A percentile compares a stretch with the other conserved stretches of the same genome.
Conservation (phyloP, 2,329 filamentous ascomycete genomes). For the Xenosphaeropsis pyriputrescens region DNA sequence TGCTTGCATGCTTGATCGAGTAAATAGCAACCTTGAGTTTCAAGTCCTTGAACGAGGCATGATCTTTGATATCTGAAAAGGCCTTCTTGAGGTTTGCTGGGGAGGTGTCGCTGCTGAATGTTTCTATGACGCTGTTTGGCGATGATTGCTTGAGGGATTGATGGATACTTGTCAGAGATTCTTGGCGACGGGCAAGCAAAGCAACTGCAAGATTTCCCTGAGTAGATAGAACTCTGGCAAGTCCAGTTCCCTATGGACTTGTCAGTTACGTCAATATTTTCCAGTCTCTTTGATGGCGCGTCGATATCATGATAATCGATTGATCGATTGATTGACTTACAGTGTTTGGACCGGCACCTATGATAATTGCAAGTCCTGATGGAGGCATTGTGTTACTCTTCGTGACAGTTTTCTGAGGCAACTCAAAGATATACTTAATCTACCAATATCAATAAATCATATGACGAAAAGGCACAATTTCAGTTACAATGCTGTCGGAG, state of each 20-base stretch:
- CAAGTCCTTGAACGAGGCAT: constrained; percentile 29
- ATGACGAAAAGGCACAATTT: too few species aligned
- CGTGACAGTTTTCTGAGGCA: too few species aligned
- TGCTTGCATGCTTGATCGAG: constrained; percentile 37
- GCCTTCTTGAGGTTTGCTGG: constrained; percentile 28
- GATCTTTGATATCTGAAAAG: constrained; percentile 31
- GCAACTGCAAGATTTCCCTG: constrained; percentile 40
- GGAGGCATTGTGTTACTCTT: constrained; percentile 23
- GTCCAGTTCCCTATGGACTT: constrained; percentile 31
- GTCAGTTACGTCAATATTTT: not conserved
- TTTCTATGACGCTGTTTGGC: constrained; percentile 29
- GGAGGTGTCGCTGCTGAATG: constrained; percentile 34
- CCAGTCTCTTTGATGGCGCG: too few species aligned
- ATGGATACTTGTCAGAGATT: constrained; percentile 26
- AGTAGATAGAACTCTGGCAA: constrained; percentile 35
- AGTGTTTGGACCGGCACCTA: constrained; percentile 30
- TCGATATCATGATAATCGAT: too few species aligned
- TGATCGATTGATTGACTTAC: constrained; percentile 15
- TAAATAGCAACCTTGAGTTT: constrained; percentile 37
- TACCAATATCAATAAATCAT: too few species aligned
- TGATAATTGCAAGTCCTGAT: constrained; percentile 31
- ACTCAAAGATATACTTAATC: too few species aligned
- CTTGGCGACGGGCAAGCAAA: constrained; percentile 31
- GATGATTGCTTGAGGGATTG: constrained; percentile 24
- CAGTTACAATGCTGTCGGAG: too few species aligned